These are phyloP conservation scores for Hypoxylon intermedium DNA, from an alignment of 495 filamentous ascomycete species.

Conservation along the genomic window DNA sequence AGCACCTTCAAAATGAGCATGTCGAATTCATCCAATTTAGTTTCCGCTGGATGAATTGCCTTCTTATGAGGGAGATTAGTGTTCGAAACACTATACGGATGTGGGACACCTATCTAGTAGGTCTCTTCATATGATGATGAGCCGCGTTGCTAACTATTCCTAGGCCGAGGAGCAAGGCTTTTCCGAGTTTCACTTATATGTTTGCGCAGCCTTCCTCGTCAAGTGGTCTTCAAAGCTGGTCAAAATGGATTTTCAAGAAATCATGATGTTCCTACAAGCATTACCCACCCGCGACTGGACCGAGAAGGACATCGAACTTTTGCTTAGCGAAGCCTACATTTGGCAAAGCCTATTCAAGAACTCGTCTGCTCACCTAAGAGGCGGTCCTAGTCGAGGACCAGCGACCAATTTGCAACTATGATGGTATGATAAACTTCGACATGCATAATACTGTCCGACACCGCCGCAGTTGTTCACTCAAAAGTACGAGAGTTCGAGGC, in stretches of 20 bases:
- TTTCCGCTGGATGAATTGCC: slow-evolving; percentile 99
- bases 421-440: background rate
- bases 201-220: slow-evolving; percentile 97
- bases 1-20: slow-evolving; percentile 85
- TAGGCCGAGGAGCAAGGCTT: slow-evolving; percentile 98
- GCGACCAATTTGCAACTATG: slow-evolving; percentile 53
- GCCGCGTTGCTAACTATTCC: slow-evolving; percentile 4
- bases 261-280: slow-evolving; percentile 99
- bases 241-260: slow-evolving; percentile 97
- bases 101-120: slow-evolving; percentile 99
- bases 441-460: background rate
- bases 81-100: slow-evolving; percentile 95
- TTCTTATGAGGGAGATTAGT: slow-evolving; percentile 96
- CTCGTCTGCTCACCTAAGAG: slow-evolving; percentile 80
- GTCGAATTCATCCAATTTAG: slow-evolving; percentile 99
- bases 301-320: slow-evolving; percentile 94
- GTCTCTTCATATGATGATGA: slow-evolving; percentile 30
- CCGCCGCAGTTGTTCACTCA: background rate
- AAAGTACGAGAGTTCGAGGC: background rate
- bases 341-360: slow-evolving; percentile 94
- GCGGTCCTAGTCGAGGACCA: slow-evolving; percentile 47
- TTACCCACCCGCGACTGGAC: slow-evolving; percentile 95
- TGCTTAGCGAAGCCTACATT: slow-evolving; percentile 94
- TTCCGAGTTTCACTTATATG: slow-evolving; percentile 96
- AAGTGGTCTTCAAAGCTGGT: slow-evolving; percentile 95